These are phyloP conservation scores for Eutypella sp. DNA, from an alignment of 2,329 filamentous ascomycete genomes.

Conservation along the genomic window DNA sequence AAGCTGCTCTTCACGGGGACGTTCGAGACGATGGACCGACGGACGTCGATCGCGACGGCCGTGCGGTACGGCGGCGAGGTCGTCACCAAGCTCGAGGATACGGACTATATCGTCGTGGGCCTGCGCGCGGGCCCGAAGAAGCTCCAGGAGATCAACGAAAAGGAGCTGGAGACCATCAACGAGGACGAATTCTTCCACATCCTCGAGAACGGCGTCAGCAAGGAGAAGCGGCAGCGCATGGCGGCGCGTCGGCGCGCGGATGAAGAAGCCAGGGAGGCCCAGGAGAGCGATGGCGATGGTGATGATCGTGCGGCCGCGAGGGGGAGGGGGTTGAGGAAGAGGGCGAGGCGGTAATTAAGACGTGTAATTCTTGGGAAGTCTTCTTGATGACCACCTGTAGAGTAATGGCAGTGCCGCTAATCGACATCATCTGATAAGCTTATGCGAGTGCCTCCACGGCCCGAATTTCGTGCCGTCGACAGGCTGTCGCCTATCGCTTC, in stretches of 20 bases:
- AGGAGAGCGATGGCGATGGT: conserved; percentile 1
- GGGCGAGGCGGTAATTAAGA: neutral
- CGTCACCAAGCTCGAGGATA: conserved; percentile 11
- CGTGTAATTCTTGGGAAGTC: no score
- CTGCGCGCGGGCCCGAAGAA: conserved; percentile 9
- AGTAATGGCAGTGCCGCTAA: no score
- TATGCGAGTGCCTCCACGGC: no score
- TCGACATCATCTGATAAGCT: no score
- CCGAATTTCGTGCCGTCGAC: no score
- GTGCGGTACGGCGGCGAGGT: conserved; percentile 7
- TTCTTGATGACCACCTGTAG: no score
- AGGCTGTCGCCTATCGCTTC: no score
- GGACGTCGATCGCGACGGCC: conserved; percentile 10
- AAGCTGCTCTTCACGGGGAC: conserved; percentile 11
- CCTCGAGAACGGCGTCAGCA: conserved; percentile 8
- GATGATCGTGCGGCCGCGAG: neutral
- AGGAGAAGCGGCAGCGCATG: conserved; percentile 10
- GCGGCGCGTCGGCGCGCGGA: conserved; percentile 4
- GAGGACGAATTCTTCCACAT: conserved; percentile 13
- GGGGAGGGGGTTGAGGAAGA: neutral
- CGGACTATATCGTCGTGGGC: conserved; percentile 11
- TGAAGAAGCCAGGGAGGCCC: conserved; percentile 3
- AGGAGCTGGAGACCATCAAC: conserved; percentile 1
- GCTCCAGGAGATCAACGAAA: conserved; percentile 2
- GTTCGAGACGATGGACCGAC: conserved; percentile 11